Evolutionary conservation across 805 yeast species (phyloP).

Genomic region (Saturnispora mendoncae): DNA sequence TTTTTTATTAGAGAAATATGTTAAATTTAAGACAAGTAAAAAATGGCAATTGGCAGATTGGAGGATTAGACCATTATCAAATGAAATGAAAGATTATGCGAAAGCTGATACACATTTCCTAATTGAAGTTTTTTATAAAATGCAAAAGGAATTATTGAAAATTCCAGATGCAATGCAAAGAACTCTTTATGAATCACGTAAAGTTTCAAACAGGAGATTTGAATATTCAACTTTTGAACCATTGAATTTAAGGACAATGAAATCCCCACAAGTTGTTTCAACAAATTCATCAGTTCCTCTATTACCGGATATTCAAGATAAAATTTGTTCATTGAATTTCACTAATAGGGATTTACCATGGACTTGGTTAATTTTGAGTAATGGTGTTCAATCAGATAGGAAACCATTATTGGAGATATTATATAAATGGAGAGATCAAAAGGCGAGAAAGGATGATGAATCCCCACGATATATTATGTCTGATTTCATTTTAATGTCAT

Average conservation of each 20-base stretch:
- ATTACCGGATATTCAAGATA: conserved; percentile 14
- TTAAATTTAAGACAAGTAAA: conserved; percentile 80
- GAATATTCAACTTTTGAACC: conserved; percentile 69
- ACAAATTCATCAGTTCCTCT: conserved; percentile 26
- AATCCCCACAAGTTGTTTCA: conserved; percentile 22
- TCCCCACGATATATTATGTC: conserved; percentile 78
- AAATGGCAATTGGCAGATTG: conserved; percentile 96
- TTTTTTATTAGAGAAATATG: conserved; percentile 68
- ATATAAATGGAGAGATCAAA: conserved; percentile 73
- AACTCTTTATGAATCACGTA: conserved; percentile 67
- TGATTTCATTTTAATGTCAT: conserved; percentile 59
- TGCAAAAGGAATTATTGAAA: conserved; percentile 54
- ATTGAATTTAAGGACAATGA: conserved; percentile 13
- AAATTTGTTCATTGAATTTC: conserved; percentile 39
- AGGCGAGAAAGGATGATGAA: conserved; percentile 76
- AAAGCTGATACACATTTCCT: conserved; percentile 92
- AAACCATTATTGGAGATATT: conserved; percentile 50
- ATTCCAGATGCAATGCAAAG: conserved; percentile 36
- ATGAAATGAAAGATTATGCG: conserved; percentile 76
- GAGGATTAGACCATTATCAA: conserved; percentile 79
- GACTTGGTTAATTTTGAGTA: conserved; percentile 51
- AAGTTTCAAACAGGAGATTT: conserved; percentile 71
- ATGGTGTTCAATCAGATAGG: conserved; percentile 48
- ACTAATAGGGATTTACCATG: conserved; percentile 49
- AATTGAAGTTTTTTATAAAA: conserved; percentile 65